Base-by-base conservation (phyloP, 345 rosid species). In the Populus simonii region DNA sequence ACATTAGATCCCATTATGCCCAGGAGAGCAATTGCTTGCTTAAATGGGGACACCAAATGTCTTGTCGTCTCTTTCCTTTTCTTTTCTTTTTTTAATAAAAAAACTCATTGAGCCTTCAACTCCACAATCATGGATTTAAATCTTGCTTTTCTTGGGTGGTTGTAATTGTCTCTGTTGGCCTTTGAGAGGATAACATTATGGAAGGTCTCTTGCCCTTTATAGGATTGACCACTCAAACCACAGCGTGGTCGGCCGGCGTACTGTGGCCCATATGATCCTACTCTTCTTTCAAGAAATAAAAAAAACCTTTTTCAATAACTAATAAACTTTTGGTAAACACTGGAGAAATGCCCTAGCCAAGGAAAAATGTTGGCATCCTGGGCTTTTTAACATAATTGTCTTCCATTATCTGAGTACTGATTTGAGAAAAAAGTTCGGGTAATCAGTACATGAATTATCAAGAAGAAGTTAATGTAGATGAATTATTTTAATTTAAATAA, bases 111-210 rank as follows among this genome's bases (percentile, higher is more conserved):
- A 73, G 35, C 47, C 76, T 73, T 80, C 79, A 61, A 23, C 73
- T 71, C 81, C 80, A 70, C 65, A 67, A 83, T 85, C 82, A 78
- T 73, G 66, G 43, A 80, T 68, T 65, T 25, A 38, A 57, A 62
- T 11, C 55, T 66, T 7, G 76, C 74, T 36, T 76, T 66, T 76
- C 45, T 35, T 53, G 41, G 73, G 68, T 29, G 80, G 70, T 39
- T 22, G 45, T n/a, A 57, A 71, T 78, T 57, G 41, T 78, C 33
- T 41, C 31, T 68, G 65, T 43, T 71, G 70, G 65, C 47, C 76
- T 74, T 31, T 41, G 47, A 76, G 78, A 70, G 27, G 76, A 83
- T 76, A 63, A 65, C 78, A 73, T 80, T 35, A 73, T 69, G 61
- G 67, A 49, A 38, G 66, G 49, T 23, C 74, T 51, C 53, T 77